Percentiles rank a stretch among this genome's conserved stretches.
Evolutionary conservation across 345 rosid species (phyloP).

Genomic region (Rhodamnia rubescens): DNA sequence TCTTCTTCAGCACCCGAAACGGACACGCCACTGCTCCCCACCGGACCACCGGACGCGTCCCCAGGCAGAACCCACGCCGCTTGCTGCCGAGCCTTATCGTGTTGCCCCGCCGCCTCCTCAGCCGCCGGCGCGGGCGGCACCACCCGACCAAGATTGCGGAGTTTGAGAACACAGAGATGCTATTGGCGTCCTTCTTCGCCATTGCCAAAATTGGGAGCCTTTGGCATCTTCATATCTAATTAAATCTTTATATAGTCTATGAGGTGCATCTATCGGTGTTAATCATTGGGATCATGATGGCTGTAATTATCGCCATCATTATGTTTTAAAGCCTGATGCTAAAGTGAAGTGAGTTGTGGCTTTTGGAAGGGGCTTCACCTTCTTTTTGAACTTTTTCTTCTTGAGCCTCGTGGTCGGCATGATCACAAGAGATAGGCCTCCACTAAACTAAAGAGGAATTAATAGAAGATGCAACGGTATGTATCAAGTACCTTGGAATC

Average conservation of each 20-base stretch:
- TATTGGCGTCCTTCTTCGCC: background rate
- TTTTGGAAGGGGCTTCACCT: background rate
- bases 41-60: slow-evolving; percentile 47
- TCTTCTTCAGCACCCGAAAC: slow-evolving; percentile 40
- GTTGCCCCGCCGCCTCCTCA: slow-evolving; percentile 31
- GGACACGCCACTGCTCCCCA: slow-evolving; percentile 59
- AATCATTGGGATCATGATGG: slow-evolving; percentile 31
- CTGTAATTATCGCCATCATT: slow-evolving; percentile 28
- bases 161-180: slow-evolving; percentile 15
- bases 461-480: background rate
- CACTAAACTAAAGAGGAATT: slow-evolving; percentile 1
- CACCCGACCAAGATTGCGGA: slow-evolving; percentile 24
- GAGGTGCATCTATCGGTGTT: slow-evolving; percentile 1
- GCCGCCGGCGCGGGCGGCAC: slow-evolving; percentile 34
- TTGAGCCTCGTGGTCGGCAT: slow-evolving; percentile 27
- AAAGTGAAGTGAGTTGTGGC: background rate
- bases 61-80: slow-evolving; percentile 53
- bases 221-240: background rate
- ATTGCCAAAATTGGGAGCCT: background rate
- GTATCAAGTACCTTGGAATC: slow-evolving; percentile 8
- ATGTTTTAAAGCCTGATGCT: slow-evolving; percentile 3
- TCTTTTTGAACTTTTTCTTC: background rate
- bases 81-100: slow-evolving; percentile 58
- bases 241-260: background rate
- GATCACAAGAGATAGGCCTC: slow-evolving; percentile 26